Evolutionary conservation across 2,329 filamentous ascomycete species (phyloP).

Genomic region (Cytospora mali): DNA sequence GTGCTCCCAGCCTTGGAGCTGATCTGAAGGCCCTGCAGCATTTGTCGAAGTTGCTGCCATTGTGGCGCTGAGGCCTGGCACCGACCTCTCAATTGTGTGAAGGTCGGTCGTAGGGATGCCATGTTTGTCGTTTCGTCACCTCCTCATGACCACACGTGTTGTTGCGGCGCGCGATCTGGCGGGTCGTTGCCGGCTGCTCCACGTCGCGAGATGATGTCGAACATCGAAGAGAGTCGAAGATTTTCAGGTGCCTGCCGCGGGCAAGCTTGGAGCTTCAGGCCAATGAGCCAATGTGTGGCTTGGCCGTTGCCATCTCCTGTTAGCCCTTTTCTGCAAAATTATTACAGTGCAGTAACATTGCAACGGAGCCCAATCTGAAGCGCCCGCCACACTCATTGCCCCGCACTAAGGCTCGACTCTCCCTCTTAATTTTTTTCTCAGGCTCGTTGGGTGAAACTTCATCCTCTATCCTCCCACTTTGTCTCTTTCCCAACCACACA

Average conservation of each 20-base stretch:
- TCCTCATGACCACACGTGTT: conserved; percentile 27
- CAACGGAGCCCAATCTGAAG: not conserved
- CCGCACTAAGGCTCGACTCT: not conserved
- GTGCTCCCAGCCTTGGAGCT: conserved; percentile 18
- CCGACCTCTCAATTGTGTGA: conserved; percentile 25
- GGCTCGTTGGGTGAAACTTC: conserved; percentile 8
- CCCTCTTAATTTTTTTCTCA: not conserved
- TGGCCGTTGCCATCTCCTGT: not conserved
- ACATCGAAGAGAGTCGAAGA: not conserved
- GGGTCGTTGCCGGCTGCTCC: conserved; percentile 4
- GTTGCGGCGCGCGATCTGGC: conserved; percentile 14
- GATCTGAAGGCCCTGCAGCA: conserved; percentile 25
- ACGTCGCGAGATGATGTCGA: conserved; percentile 15
- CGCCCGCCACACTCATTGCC: not conserved
- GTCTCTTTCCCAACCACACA: conserved; percentile 27
- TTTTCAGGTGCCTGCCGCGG: not conserved
- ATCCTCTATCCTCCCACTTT: conserved; percentile 29
- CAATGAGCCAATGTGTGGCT: not conserved
- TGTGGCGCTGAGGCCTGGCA: conserved; percentile 27
- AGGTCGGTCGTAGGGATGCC: conserved; percentile 28
- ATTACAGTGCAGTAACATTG: not conserved
- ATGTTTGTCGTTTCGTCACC: conserved; percentile 24
- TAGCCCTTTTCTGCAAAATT: not conserved
- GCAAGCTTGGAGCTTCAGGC: not conserved
- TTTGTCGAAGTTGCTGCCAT: conserved; percentile 28